phyloP scores from a whole-genome alignment of 2,329 filamentous ascomycete species.

The Cyanodermella asteris region DNA sequence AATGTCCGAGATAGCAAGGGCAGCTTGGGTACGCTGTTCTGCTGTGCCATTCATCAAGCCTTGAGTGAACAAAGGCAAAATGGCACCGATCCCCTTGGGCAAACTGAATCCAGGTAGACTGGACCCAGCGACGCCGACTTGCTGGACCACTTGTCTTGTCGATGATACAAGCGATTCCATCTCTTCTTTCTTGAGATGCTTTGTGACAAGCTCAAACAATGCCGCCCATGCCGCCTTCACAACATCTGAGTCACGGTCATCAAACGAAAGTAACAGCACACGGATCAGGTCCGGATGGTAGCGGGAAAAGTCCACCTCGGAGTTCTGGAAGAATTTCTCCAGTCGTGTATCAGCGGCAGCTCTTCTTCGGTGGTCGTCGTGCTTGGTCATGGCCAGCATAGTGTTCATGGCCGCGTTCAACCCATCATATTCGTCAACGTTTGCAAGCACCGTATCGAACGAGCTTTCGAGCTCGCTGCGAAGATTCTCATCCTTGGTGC shows the following conservation, averaged over 20 bases:
- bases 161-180: conserved; percentile 86
- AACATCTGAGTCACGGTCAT: conserved; percentile 62
- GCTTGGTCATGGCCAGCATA: conserved; percentile 67
- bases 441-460: conserved; percentile 75
- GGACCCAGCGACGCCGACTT: conserved; percentile 69
- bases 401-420: conserved; percentile 92
- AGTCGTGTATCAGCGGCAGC: conserved; percentile 59
- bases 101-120: conserved; percentile 71
- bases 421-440: conserved; percentile 89
- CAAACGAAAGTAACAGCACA: conserved; percentile 74
- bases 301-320: conserved; percentile 73
- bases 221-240: conserved; percentile 81
- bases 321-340: conserved; percentile 61
- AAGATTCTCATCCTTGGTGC: conserved; percentile 52
- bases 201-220: conserved; percentile 68
- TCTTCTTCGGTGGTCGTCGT: conserved; percentile 75
- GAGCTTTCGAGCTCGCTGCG: conserved; percentile 52
- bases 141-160: conserved; percentile 64
- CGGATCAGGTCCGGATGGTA: conserved; percentile 94
- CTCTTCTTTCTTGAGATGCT: conserved; percentile 81
- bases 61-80: conserved; percentile 91
- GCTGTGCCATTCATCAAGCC: conserved; percentile 90
- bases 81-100: conserved; percentile 91
- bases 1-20: conserved; percentile 84
- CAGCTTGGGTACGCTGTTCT: conserved; percentile 79